Evolutionary conservation across 345 rosid species (phyloP), one percentile per base, ranked within the genome.

Genomic region (Microcos paniculata): DNA sequence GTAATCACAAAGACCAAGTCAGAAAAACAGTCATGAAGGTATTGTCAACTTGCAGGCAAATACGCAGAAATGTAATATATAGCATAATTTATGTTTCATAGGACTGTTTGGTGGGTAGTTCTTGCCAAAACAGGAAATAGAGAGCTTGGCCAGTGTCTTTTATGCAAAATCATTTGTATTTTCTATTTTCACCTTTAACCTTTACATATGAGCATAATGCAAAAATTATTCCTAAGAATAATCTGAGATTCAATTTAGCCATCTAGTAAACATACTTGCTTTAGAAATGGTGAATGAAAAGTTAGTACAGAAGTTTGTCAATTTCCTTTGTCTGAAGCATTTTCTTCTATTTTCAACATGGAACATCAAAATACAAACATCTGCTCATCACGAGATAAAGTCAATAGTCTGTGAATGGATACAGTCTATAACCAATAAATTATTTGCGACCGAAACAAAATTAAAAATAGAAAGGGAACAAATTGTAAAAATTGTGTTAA

Each of bases 1-100:
- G 82, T 74, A 77, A 80, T 77, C 59, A 59, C 62, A 53, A 67
- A 42, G 2, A 82, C 42, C 46, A 67, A 79, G 72, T 66, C 77
- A 64, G 9, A 10, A 71, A 71, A 70, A 26, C 26, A 62, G 19
- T 66, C 26, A 28, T 28, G 24, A 15, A 40, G 21, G 38, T 61
- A 23, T 52, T 42, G 45, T 56, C 51, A 65, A 52, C 62, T 18
- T n/a, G 18, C 30, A 62, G 43, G 30, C 12, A 65, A 71, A 35
- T 35, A 33, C 56, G 12, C n/a, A n/a, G 28, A 71, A 52, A n/a
- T 70, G 43, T 52, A 13, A 62, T 62, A 5, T 24, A 23, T 28
- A 64, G 33, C 28, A 42, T 24, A 40, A 40, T 65, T 38, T 5
- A 62, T 19, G 42, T 65, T 21, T 65, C 18, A 48, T 48, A 48